Conservation (phyloP, 179 eudicot genomes). For the Silene vulgaris region DNA sequence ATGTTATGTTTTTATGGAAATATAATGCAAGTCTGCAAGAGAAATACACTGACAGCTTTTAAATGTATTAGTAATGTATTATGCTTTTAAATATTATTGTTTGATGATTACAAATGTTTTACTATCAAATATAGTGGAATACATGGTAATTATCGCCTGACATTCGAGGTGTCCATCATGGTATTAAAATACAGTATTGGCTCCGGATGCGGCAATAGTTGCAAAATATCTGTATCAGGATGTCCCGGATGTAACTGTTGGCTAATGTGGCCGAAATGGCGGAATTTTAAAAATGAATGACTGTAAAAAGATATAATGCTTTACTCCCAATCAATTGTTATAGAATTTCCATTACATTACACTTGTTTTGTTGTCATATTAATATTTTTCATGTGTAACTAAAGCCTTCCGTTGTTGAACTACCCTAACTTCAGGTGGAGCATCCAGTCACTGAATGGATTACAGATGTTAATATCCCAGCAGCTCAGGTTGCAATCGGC, state of each 20-base stretch:
- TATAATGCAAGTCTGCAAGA: not conserved
- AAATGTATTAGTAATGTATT: no score
- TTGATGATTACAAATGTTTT: no score
- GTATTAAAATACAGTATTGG: no score
- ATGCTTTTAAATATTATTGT: not conserved
- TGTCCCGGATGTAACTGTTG: no score
- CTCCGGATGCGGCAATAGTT: no score
- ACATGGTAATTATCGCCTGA: no score
- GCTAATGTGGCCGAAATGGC: no score
- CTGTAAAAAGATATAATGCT: not conserved
- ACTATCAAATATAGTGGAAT: no score
- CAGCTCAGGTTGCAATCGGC: conserved; percentile 97
- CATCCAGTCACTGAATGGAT: conserved; percentile 99
- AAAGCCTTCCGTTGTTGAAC: conserved; percentile 1
- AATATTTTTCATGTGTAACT: conserved; percentile 4
- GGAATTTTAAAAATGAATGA: no score
- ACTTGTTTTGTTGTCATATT: not conserved
- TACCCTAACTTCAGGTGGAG: conserved; percentile 62
- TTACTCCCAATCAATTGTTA: not conserved
- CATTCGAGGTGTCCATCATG: no score
- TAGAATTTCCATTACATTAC: not conserved
- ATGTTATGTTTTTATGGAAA: not conserved
- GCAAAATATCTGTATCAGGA: no score
- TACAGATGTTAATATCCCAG: conserved; percentile 93
- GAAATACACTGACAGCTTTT: not conserved